phyloP scores from a whole-genome alignment of 768 basidiomycete genomes.

The Suillus ampliporus region DNA sequence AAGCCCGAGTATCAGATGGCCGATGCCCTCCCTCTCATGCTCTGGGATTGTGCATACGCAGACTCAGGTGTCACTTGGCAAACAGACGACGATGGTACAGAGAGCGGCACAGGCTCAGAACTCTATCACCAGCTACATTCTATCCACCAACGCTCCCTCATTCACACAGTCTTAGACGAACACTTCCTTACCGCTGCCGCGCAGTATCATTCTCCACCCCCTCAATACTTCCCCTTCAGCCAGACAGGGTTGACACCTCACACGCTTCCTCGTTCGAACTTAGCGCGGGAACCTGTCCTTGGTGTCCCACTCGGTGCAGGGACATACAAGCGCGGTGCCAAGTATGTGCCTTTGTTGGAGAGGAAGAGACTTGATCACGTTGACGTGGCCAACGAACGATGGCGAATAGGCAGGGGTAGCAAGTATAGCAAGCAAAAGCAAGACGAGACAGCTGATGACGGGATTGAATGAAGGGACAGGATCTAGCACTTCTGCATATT shows the following conservation, averaged over 20 bases:
- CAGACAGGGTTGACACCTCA: slow-evolving; percentile 27
- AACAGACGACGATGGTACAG: slow-evolving; percentile 47
- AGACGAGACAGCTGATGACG: slow-evolving; percentile 11
- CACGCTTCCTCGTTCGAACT: slow-evolving; percentile 22
- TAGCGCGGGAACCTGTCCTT: slow-evolving; percentile 35
- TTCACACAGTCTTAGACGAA: slow-evolving; percentile 65
- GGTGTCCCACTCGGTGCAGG: slow-evolving; percentile 78
- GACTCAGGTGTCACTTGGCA: slow-evolving; percentile 76
- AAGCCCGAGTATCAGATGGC: slow-evolving; percentile 97
- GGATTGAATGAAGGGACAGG: slow-evolving; percentile 10
- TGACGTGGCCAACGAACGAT: slow-evolving; percentile 78
- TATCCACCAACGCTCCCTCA: slow-evolving; percentile 62
- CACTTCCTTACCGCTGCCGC: slow-evolving; percentile 68
- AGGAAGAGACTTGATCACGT: slow-evolving; percentile 74
- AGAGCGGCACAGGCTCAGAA: slow-evolving; percentile 37
- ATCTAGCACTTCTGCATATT: not conserved
- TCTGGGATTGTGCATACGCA: slow-evolving; percentile 87
- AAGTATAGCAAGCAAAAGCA: slow-evolving; percentile 23
- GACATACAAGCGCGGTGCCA: slow-evolving; percentile 58
- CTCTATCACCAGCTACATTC: slow-evolving; percentile 59
- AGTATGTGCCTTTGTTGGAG: slow-evolving; percentile 70
- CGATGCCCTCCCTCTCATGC: slow-evolving; percentile 85
- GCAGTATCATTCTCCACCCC: slow-evolving; percentile 52
- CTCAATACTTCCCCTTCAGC: slow-evolving; percentile 43
- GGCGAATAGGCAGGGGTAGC: slow-evolving; percentile 70